Conservation (phyloP, 257 asterid species). For the Rhazya stricta region DNA sequence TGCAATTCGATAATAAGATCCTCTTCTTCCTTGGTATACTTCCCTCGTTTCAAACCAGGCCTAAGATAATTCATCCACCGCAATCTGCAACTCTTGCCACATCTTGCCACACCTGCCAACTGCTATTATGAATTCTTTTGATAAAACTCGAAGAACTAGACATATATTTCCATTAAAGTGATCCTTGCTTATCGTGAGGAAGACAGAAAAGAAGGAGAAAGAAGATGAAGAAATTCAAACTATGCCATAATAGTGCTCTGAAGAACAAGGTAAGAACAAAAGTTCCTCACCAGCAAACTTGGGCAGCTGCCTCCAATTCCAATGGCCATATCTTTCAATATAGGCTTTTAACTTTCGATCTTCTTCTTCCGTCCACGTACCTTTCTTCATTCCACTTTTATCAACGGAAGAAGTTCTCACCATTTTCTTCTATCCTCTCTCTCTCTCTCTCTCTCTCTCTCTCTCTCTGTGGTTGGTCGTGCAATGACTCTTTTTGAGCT, state of each 20-base stretch:
- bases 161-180: neutral
- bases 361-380: conserved; percentile 56
- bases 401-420: conserved; percentile 27
- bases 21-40: conserved; percentile 36
- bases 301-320: conserved; percentile 56
- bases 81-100: conserved; percentile 60
- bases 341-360: conserved; percentile 36
- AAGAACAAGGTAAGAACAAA: neutral
- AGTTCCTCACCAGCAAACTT: conserved; percentile 27
- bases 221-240: neutral
- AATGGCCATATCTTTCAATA: conserved; percentile 38
- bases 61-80: conserved; percentile 56
- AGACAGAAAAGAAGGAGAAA: no score
- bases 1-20: conserved; percentile 37
- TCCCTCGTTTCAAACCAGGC: conserved; percentile 43
- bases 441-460: neutral
- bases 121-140: neutral
- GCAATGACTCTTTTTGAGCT: no score
- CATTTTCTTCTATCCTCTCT: conserved; percentile 8
- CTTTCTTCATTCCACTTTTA: conserved; percentile 38
- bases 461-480: no score
- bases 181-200: neutral
- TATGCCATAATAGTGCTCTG: neutral
- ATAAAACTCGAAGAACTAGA: neutral
- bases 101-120: conserved; percentile 41